Evolutionary conservation across 495 filamentous ascomycete species (phyloP), one percentile per base, ranked within the genome.

Genomic region (Daldinia loculata): DNA sequence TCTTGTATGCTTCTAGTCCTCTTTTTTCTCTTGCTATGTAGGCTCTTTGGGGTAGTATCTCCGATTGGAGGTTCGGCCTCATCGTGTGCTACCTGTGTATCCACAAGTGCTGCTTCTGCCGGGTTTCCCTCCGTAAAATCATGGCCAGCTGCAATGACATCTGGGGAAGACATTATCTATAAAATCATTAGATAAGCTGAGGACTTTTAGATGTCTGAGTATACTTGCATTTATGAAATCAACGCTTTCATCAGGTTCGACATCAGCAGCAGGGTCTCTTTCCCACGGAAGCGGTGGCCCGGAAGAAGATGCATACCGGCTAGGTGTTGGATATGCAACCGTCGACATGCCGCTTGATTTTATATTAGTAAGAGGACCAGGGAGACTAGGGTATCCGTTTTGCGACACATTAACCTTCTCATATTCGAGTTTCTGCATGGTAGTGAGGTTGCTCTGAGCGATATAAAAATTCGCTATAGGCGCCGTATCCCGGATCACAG

Each of bases 341-440:
- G 74, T 77, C 2, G 75, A 56, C 48, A 63, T 57, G 26, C 74
- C 66, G 58, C 75, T 77, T 43, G 75, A 77, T 58, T 76, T 76
- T 7, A 61, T 66, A 62, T 74, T 63, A 30, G 58, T 30, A 6
- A 41, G 56, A 43, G 65, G 58, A 11, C 64, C 71, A 15, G 64
- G 62, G 9, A 74, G 60, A 2, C 50, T 29, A 7, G 59, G 39
- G 48, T 75, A 70, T 8, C 64, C 59, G 36, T 63, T 72, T 34
- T 58, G 56, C 14, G 73, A 22, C n/a, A 64, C 55, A 27, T 70
- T 65, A 19, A 76, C 48, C 61, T 56, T 72, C 56, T 76, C 68
- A 63, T 77, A 76, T 55, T 77, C 68, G 2, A 76, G 71, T 56
- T 76, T 77, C 30, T 77, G 70, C 74, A 76, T 76, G 7, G 75